These are phyloP conservation scores for Nothophoma quercina DNA, from an alignment of 2,329 filamentous ascomycete species.

Conservation along the genomic window DNA sequence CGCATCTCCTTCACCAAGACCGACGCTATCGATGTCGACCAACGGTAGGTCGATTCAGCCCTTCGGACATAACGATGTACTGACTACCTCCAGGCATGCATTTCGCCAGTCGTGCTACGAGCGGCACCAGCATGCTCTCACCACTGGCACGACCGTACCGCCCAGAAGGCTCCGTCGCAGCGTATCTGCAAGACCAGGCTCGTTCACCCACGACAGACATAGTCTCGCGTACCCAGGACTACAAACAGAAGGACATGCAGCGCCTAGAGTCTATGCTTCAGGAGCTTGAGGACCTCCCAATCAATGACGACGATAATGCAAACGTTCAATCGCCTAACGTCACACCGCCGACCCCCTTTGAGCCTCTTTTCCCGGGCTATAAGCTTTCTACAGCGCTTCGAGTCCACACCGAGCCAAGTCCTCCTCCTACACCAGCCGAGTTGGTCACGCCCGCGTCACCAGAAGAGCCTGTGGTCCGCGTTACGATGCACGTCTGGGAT, in stretches of 20 bases:
- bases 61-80: background rate
- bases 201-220: background rate
- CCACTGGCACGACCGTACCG: constrained; percentile 6
- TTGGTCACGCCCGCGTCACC: background rate
- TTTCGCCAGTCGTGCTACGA: background rate
- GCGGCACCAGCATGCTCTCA: constrained; percentile 11
- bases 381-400: background rate
- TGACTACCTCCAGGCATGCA: constrained; percentile 14
- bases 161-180: constrained; percentile 14
- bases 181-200: constrained; percentile 12
- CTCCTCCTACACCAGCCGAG: constrained; percentile 13
- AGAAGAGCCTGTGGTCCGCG: constrained; percentile 8
- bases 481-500: constrained; percentile 17
- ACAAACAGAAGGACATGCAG: constrained; percentile 1
- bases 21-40: background rate
- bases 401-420: background rate
- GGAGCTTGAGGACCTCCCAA: background rate
- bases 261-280: constrained; percentile 6
- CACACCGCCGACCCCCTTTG: background rate
- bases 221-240: background rate
- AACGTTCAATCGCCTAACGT: background rate
- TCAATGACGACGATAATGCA: constrained; percentile 2
- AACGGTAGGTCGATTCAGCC: constrained; percentile 10
- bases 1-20: background rate
- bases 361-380: background rate